Percentiles rank a stretch among this genome's conserved stretches.
Evolutionary conservation across 108 stramenopile species (phyloP).

Genomic region (Ochromonas danica): DNA sequence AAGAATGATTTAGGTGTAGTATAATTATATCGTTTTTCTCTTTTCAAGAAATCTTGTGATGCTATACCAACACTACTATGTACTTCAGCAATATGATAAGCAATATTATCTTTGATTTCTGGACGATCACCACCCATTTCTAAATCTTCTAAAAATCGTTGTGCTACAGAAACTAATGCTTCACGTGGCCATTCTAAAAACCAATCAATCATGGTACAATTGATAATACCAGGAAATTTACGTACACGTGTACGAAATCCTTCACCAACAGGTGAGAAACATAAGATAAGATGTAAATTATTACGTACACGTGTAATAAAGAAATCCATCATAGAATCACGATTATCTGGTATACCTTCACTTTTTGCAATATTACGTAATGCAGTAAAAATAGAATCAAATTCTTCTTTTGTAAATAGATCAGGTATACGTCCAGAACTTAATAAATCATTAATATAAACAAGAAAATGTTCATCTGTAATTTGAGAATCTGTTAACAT

Average conservation of each 20-base stretch:
- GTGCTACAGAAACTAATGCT: conserved; percentile 53
- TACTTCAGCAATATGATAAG: conserved; percentile 63
- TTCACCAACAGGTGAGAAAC: conserved; percentile 60
- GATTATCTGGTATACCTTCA: conserved; percentile 43
- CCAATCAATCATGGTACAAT: conserved; percentile 58
- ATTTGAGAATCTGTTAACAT: conserved; percentile 34
- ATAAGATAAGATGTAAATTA: conserved; percentile 61
- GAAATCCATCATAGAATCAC: conserved; percentile 52
- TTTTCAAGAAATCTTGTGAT: conserved; percentile 32
- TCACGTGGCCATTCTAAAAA: conserved; percentile 57
- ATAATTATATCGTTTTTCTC: conserved; percentile 41
- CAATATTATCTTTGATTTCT: conserved; percentile 56
- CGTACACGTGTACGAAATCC: conserved; percentile 39
- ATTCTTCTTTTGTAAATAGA: conserved; percentile 35
- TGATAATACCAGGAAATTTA: conserved; percentile 57
- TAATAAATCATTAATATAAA: conserved; percentile 35
- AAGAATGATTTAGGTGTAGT: conserved; percentile 36
- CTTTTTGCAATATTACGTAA: conserved; percentile 31
- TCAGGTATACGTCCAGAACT: conserved; percentile 33
- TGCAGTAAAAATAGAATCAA: conserved; percentile 12
- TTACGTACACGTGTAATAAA: conserved; percentile 47
- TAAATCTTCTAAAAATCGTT: conserved; percentile 44
- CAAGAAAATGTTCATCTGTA: conserved; percentile 30
- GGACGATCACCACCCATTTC: conserved; percentile 24
- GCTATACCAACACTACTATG: conserved; percentile 50